Conservation (phyloP, 257 asterid genomes). For the Phtheirospermum japonicum region DNA sequence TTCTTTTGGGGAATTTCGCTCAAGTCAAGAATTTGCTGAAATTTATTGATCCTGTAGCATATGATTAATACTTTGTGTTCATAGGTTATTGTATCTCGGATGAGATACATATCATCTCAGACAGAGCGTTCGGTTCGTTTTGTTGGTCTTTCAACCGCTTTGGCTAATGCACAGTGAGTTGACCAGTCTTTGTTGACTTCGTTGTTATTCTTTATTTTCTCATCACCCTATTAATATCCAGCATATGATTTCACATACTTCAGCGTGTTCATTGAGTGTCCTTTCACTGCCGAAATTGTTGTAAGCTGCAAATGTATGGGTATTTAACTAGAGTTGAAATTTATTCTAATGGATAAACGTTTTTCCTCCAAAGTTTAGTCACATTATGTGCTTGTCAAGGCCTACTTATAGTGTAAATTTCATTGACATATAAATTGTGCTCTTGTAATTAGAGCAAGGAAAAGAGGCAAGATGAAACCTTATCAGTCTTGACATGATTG, state of each 20-base stretch:
- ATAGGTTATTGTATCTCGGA: constrained; percentile 96
- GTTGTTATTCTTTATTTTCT: constrained; percentile 13
- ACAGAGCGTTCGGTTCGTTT: constrained; percentile 87
- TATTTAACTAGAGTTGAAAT: constrained; percentile 8
- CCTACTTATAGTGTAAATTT: background rate
- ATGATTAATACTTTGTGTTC: constrained; percentile 20
- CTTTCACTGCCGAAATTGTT: constrained; percentile 15
- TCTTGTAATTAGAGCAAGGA: background rate
- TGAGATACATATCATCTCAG: constrained; percentile 99
- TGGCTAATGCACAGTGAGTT: constrained; percentile 92
- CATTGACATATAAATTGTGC: background rate
- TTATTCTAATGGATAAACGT: constrained; percentile 5
- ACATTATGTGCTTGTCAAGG: background rate
- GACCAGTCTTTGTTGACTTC: constrained; percentile 4
- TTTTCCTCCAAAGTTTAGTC: background rate
- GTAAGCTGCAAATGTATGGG: background rate
- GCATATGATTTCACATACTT: constrained; percentile 10
- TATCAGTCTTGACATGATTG: background rate
- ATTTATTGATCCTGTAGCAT: constrained; percentile 11
- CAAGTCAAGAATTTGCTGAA: constrained; percentile 14
- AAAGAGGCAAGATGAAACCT: background rate
- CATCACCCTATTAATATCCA: constrained; percentile 4
- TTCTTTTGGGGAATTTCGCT: background rate
- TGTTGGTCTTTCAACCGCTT: constrained; percentile 96
- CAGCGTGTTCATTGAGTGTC: constrained; percentile 2